Conservation (phyloP, 2,329 filamentous ascomycete genomes). For the Diaporthe velutina region DNA sequence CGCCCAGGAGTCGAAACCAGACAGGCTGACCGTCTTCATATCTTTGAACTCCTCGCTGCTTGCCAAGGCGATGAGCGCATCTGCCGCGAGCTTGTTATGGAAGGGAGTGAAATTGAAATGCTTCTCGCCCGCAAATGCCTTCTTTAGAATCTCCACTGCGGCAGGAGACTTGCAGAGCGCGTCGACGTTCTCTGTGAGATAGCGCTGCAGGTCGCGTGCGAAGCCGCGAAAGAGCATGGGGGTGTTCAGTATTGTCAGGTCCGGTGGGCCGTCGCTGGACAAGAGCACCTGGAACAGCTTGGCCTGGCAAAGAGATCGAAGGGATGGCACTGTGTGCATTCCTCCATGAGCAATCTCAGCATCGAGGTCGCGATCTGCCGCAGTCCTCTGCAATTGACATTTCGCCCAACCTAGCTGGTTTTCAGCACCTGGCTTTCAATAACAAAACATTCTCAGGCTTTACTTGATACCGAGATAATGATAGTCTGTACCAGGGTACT, state of each 20-base stretch:
- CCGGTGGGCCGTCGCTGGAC: background rate
- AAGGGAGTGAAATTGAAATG: background rate
- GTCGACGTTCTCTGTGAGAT: background rate
- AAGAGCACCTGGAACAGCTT: background rate
- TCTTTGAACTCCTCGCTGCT: background rate
- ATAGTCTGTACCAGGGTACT: background rate
- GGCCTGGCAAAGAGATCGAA: background rate
- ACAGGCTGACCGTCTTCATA: background rate
- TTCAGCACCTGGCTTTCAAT: background rate
- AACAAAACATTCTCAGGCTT: background rate
- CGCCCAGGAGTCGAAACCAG: background rate
- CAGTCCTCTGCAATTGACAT: rapidly evolving
- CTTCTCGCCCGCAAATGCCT: background rate
- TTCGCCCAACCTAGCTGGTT: background rate
- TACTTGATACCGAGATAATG: background rate
- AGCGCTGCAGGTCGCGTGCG: background rate
- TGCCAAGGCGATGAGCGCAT: background rate
- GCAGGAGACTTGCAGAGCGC: background rate
- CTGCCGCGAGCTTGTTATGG: background rate
- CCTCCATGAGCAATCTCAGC: rapidly evolving
- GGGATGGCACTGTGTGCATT: background rate
- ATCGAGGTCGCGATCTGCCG: background rate
- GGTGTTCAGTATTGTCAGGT: background rate
- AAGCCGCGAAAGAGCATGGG: background rate
- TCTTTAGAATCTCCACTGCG: background rate